Percentiles rank a stretch among this genome's conserved stretches.
These are phyloP conservation scores for Candida pseudoviswanathii DNA, from an alignment of 1,139 yeast genomes.

Conservation along the genomic window DNA sequence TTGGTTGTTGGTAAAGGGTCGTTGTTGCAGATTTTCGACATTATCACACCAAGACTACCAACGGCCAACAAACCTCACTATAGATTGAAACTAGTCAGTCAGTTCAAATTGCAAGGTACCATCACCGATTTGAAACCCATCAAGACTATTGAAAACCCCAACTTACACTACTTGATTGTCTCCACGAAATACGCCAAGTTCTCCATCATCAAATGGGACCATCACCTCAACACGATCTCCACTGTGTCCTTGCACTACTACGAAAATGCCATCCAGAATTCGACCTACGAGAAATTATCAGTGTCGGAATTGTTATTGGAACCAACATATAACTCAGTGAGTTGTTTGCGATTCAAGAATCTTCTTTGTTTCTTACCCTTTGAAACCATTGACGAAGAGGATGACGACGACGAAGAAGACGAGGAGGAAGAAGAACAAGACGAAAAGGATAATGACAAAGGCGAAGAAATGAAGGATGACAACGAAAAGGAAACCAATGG, in stretches of 20 bases:
- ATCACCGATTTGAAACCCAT: constrained; percentile 61
- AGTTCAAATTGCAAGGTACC: constrained; percentile 71
- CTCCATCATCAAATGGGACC: constrained; percentile 76
- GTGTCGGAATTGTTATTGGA: constrained; percentile 62
- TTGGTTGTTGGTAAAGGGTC: constrained; percentile 74
- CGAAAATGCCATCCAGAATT: constrained; percentile 63
- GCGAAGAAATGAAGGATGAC: constrained; percentile 2
- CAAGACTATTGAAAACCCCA: constrained; percentile 50
- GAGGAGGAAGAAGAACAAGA: constrained; percentile 8
- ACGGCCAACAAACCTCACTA: constrained; percentile 24
- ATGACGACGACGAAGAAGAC: constrained; percentile 27
- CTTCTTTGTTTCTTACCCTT: constrained; percentile 76
- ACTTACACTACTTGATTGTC: constrained; percentile 62
- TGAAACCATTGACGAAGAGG: constrained; percentile 45
- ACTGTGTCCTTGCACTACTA: constrained; percentile 87
- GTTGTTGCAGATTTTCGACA: constrained; percentile 66
- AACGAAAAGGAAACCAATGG: constrained; percentile 11
- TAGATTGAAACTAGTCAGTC: constrained; percentile 58
- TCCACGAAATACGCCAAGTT: constrained; percentile 78
- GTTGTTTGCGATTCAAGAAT: constrained; percentile 71
- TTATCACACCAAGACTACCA: constrained; percentile 28
- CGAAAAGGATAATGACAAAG: constrained; percentile 9
- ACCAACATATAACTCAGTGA: constrained; percentile 58
- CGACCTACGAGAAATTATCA: constrained; percentile 49
- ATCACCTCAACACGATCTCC: constrained; percentile 47